Conservation (phyloP, 2,329 filamentous ascomycete genomes). For the Alternaria triticina region DNA sequence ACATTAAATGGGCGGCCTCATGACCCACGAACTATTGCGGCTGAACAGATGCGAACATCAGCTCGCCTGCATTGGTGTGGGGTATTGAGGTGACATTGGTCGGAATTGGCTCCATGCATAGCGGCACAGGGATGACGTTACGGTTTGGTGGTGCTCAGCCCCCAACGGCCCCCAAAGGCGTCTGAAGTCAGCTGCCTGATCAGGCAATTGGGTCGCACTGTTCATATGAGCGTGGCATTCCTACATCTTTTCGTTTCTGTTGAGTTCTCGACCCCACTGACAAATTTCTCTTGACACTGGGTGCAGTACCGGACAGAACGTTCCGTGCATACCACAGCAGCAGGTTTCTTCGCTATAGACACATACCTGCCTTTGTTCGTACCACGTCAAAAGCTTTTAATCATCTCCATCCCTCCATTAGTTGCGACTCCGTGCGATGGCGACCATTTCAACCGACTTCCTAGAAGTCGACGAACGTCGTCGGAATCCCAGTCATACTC, state of each 20-base stretch:
- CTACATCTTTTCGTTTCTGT: conserved; percentile 3
- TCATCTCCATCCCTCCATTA: not conserved
- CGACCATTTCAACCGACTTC: conserved; percentile 18
- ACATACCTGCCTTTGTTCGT: not conserved
- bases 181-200: conserved; percentile 11
- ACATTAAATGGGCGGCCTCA: conserved; percentile 13
- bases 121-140: conserved; percentile 16
- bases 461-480: conserved; percentile 14
- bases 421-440: conserved; percentile 2
- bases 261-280: conserved; percentile 4
- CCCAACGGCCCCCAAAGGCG: conserved; percentile 23
- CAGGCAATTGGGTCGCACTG: conserved; percentile 6
- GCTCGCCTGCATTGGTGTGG: conserved; percentile 17
- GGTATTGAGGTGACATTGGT: conserved; percentile 20
- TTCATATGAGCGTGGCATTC: conserved; percentile 2
- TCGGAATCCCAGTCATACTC: conserved; percentile 13
- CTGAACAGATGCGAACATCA: conserved; percentile 21
- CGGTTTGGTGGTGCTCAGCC: conserved; percentile 20
- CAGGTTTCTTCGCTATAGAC: not conserved
- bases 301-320: not conserved
- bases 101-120: conserved; percentile 21
- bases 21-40: conserved; percentile 11
- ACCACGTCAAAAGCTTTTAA: not conserved
- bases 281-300: conserved; percentile 1
- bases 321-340: not conserved